These are phyloP conservation scores for Debaryomyces castellii DNA, from an alignment of 805 yeast species.

Conservation along the genomic window DNA sequence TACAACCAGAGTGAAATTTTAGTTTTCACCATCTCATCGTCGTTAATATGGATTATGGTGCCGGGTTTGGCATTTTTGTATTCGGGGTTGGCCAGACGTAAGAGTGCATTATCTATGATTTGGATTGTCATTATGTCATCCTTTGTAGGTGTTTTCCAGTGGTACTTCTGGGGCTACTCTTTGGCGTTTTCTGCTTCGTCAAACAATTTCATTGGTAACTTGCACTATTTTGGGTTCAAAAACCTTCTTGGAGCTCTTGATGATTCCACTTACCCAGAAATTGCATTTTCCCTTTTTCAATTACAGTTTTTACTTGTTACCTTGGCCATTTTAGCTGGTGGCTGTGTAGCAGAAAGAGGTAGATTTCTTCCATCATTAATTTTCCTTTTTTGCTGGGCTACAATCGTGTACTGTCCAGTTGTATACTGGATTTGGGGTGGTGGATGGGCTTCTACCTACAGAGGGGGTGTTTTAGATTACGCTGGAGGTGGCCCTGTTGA, in stretches of 20 bases:
- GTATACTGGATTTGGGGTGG: slow-evolving; percentile 95
- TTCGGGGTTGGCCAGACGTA: slow-evolving; percentile 87
- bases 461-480: slow-evolving; percentile 91
- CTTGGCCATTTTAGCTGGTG: slow-evolving; percentile 86
- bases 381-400: slow-evolving; percentile 83
- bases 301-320: slow-evolving; percentile 93
- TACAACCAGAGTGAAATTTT: slow-evolving; percentile 28
- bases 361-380: slow-evolving; percentile 81
- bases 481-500: slow-evolving; percentile 99
- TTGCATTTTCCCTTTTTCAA: slow-evolving; percentile 83
- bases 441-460: slow-evolving; percentile 80
- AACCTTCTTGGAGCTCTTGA: slow-evolving; percentile 54
- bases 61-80: slow-evolving; percentile 93
- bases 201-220: slow-evolving; percentile 84
- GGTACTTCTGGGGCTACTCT: slow-evolving; percentile 99
- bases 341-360: slow-evolving; percentile 86
- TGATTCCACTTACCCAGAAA: slow-evolving; percentile 65
- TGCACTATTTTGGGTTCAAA: slow-evolving; percentile 79
- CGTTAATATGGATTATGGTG: slow-evolving; percentile 84
- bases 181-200: slow-evolving; percentile 82
- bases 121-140: slow-evolving; percentile 78
- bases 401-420: slow-evolving; percentile 91
- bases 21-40: slow-evolving; percentile 58
- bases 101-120: slow-evolving; percentile 83
- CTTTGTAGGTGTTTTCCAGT: slow-evolving; percentile 75